Conservation (phyloP, 2,329 filamentous ascomycete species). For the Dactylellina drechsleri region DNA sequence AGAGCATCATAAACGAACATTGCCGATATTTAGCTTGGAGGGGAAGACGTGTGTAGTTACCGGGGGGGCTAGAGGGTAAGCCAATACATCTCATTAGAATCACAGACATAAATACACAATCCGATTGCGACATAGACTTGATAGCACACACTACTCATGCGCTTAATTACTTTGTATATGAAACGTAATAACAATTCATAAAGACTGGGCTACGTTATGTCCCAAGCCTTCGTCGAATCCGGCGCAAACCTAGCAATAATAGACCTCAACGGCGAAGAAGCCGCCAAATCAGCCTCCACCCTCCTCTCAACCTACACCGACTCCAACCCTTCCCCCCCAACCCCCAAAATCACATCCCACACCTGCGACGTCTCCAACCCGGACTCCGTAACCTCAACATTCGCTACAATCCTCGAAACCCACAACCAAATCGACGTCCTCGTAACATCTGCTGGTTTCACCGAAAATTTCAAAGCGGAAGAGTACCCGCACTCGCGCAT, state of each 20-base stretch:
- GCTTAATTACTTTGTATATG: neutral
- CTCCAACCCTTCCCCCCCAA: conserved; percentile 72
- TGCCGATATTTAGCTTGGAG: conserved; percentile 86
- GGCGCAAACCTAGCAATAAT: conserved; percentile 91
- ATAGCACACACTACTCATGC: neutral
- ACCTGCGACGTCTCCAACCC: conserved; percentile 86
- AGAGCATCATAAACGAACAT: conserved; percentile 72
- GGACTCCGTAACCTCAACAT: conserved; percentile 77
- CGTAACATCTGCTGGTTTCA: conserved; percentile 96
- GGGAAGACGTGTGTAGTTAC: conserved; percentile 86
- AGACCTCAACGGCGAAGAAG: conserved; percentile 91
- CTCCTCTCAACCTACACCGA: conserved; percentile 85
- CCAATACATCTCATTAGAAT: too few relatives aligned
- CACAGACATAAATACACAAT: neutral
- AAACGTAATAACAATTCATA: conserved; percentile 1
- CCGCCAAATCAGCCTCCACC: conserved; percentile 76
- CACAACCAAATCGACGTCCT: conserved; percentile 79
- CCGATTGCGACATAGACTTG: neutral
- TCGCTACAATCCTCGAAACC: conserved; percentile 67
- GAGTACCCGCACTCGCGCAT: conserved; percentile 89
- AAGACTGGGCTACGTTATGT: conserved; percentile 84
- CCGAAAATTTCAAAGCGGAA: conserved; percentile 87
- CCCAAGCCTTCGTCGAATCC: conserved; percentile 86
- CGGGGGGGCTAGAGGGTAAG: conserved; percentile 80
- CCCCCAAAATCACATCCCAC: conserved; percentile 88